Evolutionary conservation across 306 rosid genomes (phyloP).

Genomic region (Lithocarpus polystachyus): DNA sequence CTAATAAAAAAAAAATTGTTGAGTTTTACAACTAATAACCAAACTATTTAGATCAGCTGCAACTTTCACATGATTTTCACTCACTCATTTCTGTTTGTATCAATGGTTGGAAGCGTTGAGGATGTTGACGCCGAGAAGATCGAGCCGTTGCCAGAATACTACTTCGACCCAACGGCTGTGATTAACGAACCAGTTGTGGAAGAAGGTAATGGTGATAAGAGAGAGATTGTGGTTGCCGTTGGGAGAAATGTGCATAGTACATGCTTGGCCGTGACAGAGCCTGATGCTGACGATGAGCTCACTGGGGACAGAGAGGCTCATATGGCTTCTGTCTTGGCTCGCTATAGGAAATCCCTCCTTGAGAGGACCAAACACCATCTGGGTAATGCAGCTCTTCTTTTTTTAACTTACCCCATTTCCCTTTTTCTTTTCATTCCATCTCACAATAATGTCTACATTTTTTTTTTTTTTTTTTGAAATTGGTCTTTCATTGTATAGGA

Average conservation of each 20-base stretch:
- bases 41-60: background rate
- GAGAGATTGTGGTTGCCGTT: slow-evolving; percentile 61
- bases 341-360: slow-evolving; percentile 52
- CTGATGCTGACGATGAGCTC: slow-evolving; percentile 63
- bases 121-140: slow-evolving; percentile 4
- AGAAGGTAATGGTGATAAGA: background rate
- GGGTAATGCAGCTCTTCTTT: slow-evolving; percentile 30
- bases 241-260: slow-evolving; percentile 64
- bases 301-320: slow-evolving; percentile 80
- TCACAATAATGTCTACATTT: background rate
- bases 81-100: slow-evolving; percentile 6
- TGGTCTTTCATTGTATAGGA: too few relatives aligned
- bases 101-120: slow-evolving; percentile 21
- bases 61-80: background rate
- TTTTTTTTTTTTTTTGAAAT: background rate
- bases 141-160: slow-evolving; percentile 34
- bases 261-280: slow-evolving; percentile 66
- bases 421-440: too few relatives aligned
- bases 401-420: slow-evolving; percentile 10
- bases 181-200: slow-evolving; percentile 20
- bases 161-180: slow-evolving; percentile 25
- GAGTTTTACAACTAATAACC: too few relatives aligned
- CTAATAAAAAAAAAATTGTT: too few relatives aligned
- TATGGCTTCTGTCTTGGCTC: slow-evolving; percentile 78
- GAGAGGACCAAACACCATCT: slow-evolving; percentile 72